phyloP scores from a whole-genome alignment of 2,329 filamentous ascomycete genomes.

The Emericellopsis atlantica region DNA sequence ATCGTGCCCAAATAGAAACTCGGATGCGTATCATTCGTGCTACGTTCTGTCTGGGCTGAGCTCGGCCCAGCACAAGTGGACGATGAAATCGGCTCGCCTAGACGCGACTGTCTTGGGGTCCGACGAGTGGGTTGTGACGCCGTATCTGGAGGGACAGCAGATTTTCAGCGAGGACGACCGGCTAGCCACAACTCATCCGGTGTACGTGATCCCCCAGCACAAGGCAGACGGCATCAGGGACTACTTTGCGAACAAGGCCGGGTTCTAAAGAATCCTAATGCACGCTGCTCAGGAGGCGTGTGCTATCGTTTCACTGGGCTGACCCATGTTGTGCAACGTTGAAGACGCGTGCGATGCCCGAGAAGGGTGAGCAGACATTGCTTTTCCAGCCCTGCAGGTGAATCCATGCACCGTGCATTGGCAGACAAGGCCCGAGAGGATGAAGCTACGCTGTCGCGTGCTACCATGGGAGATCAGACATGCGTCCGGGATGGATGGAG shows the following conservation, averaged over 20 bases:
- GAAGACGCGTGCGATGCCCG: too few species aligned
- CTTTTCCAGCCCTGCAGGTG: too few species aligned
- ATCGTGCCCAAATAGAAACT: conserved; percentile 34
- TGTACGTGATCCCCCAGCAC: conserved; percentile 71
- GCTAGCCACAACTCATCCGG: conserved; percentile 62
- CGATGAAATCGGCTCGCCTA: conserved; percentile 22
- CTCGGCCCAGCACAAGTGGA: conserved; percentile 61
- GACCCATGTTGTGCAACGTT: too few species aligned
- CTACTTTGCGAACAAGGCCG: conserved; percentile 49
- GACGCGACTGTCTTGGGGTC: conserved; percentile 18
- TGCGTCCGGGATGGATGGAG: too few species aligned
- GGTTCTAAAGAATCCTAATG: conserved; percentile 29
- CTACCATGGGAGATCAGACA: too few species aligned
- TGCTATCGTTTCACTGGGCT: too few species aligned
- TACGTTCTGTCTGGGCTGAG: conserved; percentile 83
- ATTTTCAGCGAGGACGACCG: conserved; percentile 61
- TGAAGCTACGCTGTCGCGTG: too few species aligned
- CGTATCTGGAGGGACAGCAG: conserved; percentile 40
- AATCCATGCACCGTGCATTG: too few species aligned
- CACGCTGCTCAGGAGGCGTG: neutral
- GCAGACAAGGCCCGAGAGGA: too few species aligned
- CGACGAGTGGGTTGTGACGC: conserved; percentile 32
- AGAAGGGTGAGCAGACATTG: too few species aligned
- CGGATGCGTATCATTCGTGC: conserved; percentile 87
- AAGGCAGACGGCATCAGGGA: conserved; percentile 50